Conservation (phyloP, 768 basidiomycete genomes). For the Wakefieldia striispora region DNA sequence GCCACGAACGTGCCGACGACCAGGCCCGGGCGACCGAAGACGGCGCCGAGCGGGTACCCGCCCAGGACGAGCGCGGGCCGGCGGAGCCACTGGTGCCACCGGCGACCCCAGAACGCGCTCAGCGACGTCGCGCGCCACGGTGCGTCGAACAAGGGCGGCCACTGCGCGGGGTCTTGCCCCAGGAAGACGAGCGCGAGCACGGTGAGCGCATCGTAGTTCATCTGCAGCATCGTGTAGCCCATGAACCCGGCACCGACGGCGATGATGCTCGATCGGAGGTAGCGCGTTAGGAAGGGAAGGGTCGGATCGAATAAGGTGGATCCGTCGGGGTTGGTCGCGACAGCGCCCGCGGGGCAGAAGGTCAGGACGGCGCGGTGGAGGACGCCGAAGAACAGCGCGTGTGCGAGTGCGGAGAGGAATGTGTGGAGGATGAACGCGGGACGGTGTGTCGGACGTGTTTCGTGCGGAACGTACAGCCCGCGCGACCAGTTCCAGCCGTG, state of each 20-base stretch:
- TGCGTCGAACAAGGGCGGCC: constrained; percentile 33
- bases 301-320: too few relatives aligned
- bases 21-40: constrained; percentile 48
- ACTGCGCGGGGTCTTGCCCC: constrained; percentile 27
- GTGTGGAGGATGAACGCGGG: constrained; percentile 38
- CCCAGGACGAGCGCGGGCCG: constrained; percentile 32
- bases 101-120: constrained; percentile 36
- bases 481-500: constrained; percentile 60
- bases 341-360: constrained; percentile 36
- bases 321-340: too few relatives aligned
- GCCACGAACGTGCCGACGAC: constrained; percentile 56
- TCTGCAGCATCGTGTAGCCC: too few relatives aligned
- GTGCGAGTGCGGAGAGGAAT: constrained; percentile 31
- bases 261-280: constrained; percentile 42
- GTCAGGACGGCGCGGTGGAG: constrained; percentile 47
- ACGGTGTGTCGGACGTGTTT: constrained; percentile 40
- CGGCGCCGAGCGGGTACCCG: constrained; percentile 24
- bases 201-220: constrained; percentile 26
- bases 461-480: constrained; percentile 25
- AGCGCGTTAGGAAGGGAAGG: constrained; percentile 26
- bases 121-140: constrained; percentile 40
- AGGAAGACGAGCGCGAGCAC: constrained; percentile 21
- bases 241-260: constrained; percentile 41
- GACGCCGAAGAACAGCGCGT: constrained; percentile 44
- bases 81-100: constrained; percentile 41